Percentiles rank a stretch among this genome's conserved stretches.
These are phyloP conservation scores for Brassica hybrid DNA, from an alignment of 441 rosid genomes.

Conservation along the genomic window DNA sequence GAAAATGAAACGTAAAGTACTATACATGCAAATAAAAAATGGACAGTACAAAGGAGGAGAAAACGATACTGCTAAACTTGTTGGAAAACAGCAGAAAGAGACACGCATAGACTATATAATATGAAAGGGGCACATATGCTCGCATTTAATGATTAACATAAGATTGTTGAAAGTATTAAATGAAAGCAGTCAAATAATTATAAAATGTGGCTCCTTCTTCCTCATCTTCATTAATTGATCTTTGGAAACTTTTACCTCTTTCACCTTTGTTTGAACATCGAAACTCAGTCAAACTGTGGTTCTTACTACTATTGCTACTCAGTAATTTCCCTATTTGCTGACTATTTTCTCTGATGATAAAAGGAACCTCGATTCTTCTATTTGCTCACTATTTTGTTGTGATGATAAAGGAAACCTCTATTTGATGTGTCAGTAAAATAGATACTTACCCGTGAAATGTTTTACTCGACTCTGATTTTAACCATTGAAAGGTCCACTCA, in stretches of 20 bases:
- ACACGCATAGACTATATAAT: neutral
- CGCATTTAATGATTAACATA: slow-evolving; percentile 1
- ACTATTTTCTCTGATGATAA: slow-evolving; percentile 32
- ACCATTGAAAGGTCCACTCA: slow-evolving; percentile 36
- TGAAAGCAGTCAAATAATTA: slow-evolving; percentile 36
- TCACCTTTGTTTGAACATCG: neutral
- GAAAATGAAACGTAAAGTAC: slow-evolving; percentile 10
- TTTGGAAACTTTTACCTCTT: slow-evolving; percentile 5
- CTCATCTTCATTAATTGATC: slow-evolving; percentile 27
- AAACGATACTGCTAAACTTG: slow-evolving; percentile 32
- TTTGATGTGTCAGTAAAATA: slow-evolving; percentile 39
- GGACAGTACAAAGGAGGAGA: slow-evolving; percentile 28
- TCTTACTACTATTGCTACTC: slow-evolving; percentile 30
- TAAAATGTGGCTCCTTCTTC: slow-evolving; percentile 12
- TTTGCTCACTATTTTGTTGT: slow-evolving; percentile 28
- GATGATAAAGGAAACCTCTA: slow-evolving; percentile 18
- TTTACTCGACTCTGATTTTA: neutral
- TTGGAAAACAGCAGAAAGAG: slow-evolving; percentile 39
- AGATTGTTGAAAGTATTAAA: slow-evolving; percentile 30
- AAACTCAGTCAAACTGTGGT: slow-evolving; percentile 36
- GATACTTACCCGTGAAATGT: slow-evolving; percentile 35
- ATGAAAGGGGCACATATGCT: no score
- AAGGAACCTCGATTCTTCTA: slow-evolving; percentile 20
- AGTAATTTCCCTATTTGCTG: slow-evolving; percentile 34
- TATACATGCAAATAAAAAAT: slow-evolving; percentile 14